A percentile compares a stretch with the other conserved stretches of the same genome.
These are phyloP conservation scores for Hura crepitans DNA, from an alignment of 441 rosid species.

Conservation along the genomic window DNA sequence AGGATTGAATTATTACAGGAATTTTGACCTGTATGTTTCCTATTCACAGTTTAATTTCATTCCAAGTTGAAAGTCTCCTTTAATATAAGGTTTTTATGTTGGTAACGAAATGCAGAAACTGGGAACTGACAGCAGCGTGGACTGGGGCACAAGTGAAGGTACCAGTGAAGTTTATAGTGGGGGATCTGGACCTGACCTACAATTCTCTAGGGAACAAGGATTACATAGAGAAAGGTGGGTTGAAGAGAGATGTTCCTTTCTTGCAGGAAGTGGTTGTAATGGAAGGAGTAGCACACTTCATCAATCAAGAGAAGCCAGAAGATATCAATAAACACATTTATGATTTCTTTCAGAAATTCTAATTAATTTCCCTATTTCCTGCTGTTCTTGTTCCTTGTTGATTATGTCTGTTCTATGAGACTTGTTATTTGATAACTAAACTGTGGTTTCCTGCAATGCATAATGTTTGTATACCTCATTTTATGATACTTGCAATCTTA, in stretches of 20 bases:
- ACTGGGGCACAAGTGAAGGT: constrained; percentile 49
- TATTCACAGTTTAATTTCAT: background rate
- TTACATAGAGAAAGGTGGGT: constrained; percentile 52
- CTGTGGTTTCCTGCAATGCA: no score
- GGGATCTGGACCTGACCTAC: constrained; percentile 69
- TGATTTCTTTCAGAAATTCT: constrained; percentile 51
- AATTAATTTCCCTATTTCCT: constrained; percentile 9
- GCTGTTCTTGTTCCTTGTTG: background rate
- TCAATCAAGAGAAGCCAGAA: constrained; percentile 59
- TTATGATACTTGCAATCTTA: no score
- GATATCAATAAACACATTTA: constrained; percentile 59
- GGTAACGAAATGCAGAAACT: constrained; percentile 41
- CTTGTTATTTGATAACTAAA: no score
- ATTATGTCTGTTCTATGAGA: background rate
- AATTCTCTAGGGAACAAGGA: constrained; percentile 46
- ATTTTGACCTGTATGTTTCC: constrained; percentile 43
- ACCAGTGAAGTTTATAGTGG: constrained; percentile 72
- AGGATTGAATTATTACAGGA: constrained; percentile 62
- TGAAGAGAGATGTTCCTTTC: constrained; percentile 57
- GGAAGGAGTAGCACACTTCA: constrained; percentile 68
- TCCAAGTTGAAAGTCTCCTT: background rate
- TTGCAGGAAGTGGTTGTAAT: constrained; percentile 66
- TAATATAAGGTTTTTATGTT: background rate
- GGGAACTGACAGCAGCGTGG: constrained; percentile 87
- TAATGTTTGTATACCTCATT: no score